Evolutionary conservation across 768 basidiomycete species (phyloP), one percentile per base, ranked within the genome.

Genomic region (Gymnopilus junonius): DNA sequence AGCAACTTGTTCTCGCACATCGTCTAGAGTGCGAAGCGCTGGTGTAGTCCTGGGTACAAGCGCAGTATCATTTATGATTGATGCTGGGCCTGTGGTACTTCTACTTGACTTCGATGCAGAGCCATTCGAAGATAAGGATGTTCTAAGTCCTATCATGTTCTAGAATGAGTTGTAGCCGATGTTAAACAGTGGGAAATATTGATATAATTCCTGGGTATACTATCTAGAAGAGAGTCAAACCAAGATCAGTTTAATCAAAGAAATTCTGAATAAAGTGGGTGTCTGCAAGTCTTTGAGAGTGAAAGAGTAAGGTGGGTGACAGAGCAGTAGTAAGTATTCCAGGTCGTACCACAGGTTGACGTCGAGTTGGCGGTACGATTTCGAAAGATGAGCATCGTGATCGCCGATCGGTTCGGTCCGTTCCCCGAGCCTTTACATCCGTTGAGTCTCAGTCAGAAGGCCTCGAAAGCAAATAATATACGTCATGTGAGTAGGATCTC

Each of bases 1-100:
- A 0, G 88, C 84, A 15, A 88, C 87, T 66, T 89, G 85, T 25
- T 83, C 78, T 17, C 87, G 83, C 10, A 90, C 80, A 62, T 84
- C 84, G 45, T 83, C 85, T n/a, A 91, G 72, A 0, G 87, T 88
- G 17, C 85, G 82, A n/a, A 68, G 72, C 6, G 75, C 51, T 53
- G 61, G 59, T 21, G 25, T 15, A 50, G 40, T 43, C 37, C 64
- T 67, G 34, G 66, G 66, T 54, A 69, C 65, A 35, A 71, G 64
- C 21, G 67, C 71, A 32, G 45, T n/a, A 8, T 65, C 64, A n/a
- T 68, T 62, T 12, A 67, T 54, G 12, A 67, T 68, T 17, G 69
- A 70, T 29, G 71, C 67, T 42, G 68, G 51, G 10, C 56, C 55
- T 15, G 67, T 67, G 17, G 65, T 67, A 7, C 37, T 64, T 65